Base-by-base conservation (phyloP, 108 stramenopile genomes). In the Stephanodiscus triporus region DNA sequence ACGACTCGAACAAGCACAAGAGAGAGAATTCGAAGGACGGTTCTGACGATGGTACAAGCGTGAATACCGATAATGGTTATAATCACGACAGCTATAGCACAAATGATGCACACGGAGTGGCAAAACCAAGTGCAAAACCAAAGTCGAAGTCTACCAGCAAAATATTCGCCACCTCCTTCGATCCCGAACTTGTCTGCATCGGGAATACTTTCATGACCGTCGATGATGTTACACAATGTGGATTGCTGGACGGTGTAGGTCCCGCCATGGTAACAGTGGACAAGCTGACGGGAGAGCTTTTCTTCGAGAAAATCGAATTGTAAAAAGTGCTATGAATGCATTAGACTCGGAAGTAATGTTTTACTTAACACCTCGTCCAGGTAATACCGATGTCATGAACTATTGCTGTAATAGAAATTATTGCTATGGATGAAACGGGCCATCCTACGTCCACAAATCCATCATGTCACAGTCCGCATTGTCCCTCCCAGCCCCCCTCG, bases 131-230 rank as follows among this genome's bases (percentile, higher is more conserved):
- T 16, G 40, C 40, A 9, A 60, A 66, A 0, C 59, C 59, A 60
- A 60, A n/a, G 19, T 4, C 34, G 19, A 60, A 30, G 34, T 60
- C 30, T 14, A 51, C 32, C 42, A 51, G 45, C 38, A 68, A 32
- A 49, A 76, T 81, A 51, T 63, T 64, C 38, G 73, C 73, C 26
- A 81, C 68, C 9, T 47, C 62, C 34, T 81, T 81, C 63, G 80
- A 81, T 70, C 73, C 80, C 2, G 80, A 81, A 75, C 80, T 81
- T 37, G 74, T 81, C 22, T 75, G 80, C 38, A 75, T 81, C n/a
- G 80, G 80, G 19, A 54, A 75, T 38, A 63, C 29, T n/a, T 81
- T 81, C 32, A 76, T 74, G 47, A 81, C 80, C 6, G 55, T 81
- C 32, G 80, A 81, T 42, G 68, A 70, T 37, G 68, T 75, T 2